Conservation (phyloP, 495 filamentous ascomycete genomes). For the Sphaerosporella brunnea region DNA sequence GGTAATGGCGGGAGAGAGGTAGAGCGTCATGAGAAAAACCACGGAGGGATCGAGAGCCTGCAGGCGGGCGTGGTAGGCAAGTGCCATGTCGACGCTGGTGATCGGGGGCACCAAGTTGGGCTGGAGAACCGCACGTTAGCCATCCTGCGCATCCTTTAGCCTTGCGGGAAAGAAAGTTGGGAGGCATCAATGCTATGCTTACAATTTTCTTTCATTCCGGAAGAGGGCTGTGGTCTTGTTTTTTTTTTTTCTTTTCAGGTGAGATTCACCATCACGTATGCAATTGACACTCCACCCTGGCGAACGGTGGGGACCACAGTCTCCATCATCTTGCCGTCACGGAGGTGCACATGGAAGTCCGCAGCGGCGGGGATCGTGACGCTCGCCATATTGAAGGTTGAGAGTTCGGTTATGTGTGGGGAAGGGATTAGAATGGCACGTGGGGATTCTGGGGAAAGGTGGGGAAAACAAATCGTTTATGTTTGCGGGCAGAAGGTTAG, state of each 20-base stretch:
- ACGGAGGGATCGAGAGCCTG: conserved; percentile 51
- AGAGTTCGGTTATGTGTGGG: neutral
- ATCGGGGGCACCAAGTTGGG: conserved; percentile 46
- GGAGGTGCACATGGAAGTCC: conserved; percentile 54
- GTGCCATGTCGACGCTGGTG: conserved; percentile 51
- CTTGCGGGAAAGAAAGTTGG: neutral
- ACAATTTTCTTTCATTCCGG: too few species aligned
- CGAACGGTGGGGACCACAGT: conserved; percentile 61
- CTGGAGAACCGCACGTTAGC: conserved; percentile 12
- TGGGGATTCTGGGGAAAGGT: too few species aligned
- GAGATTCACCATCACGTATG: conserved; percentile 59
- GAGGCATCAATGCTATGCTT: too few species aligned
- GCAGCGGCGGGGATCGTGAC: conserved; percentile 53
- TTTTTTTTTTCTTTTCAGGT: too few species aligned
- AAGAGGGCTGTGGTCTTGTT: too few species aligned
- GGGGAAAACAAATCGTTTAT: too few species aligned
- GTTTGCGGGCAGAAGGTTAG: too few species aligned
- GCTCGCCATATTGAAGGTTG: conserved; percentile 1
- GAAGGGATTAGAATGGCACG: neutral
- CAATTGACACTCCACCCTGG: conserved; percentile 56
- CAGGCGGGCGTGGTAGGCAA: conserved; percentile 55
- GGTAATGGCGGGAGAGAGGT: conserved; percentile 59
- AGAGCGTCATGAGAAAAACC: conserved; percentile 76
- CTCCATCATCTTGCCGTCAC: conserved; percentile 66
- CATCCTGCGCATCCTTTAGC: neutral